A percentile compares a stretch with the other conserved stretches of the same genome.
phyloP scores from a whole-genome alignment of 805 yeast species.

The Yarrowia keelungensis region DNA sequence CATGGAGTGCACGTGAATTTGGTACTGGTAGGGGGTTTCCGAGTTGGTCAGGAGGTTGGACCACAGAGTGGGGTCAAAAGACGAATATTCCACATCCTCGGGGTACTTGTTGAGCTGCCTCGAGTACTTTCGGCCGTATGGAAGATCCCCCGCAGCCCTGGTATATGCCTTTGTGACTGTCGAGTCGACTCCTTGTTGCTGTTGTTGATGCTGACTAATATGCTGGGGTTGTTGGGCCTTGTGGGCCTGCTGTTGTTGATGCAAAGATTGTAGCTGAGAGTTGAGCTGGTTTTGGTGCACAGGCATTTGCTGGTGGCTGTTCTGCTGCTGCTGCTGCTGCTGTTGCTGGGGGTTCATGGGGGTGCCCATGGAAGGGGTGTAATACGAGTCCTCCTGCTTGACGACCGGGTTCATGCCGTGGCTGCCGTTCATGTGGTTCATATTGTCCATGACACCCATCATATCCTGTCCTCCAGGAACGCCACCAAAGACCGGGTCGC shows the following conservation, averaged over 20 bases:
- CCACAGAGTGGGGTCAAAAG: conserved; percentile 19
- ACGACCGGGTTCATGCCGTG: conserved; percentile 1
- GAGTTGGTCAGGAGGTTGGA: neutral
- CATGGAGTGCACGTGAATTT: conserved; percentile 53
- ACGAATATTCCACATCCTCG: conserved; percentile 32
- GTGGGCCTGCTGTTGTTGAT: conserved; percentile 6
- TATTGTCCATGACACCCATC: neutral
- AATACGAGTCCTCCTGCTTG: conserved; percentile 12
- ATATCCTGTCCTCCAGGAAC: neutral
- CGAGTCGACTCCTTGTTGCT: conserved; percentile 1
- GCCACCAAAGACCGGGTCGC: conserved; percentile 20
- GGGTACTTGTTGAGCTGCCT: conserved; percentile 32
- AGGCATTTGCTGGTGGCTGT: neutral
- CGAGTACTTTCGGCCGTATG: conserved; percentile 28
- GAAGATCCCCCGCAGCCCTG: conserved; percentile 25
- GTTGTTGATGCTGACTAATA: neutral
- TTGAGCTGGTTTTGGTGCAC: conserved; percentile 11
- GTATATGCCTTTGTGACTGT: conserved; percentile 24
- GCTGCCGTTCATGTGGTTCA: conserved; percentile 1
- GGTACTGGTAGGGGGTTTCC: conserved; percentile 27
- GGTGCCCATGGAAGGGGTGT: conserved; percentile 16
- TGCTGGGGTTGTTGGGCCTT: conserved; percentile 12
- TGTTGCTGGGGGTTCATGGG: conserved; percentile 13
- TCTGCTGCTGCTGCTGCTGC: neutral
- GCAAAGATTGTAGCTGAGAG: conserved; percentile 20